Base-by-base conservation (phyloP, 2,329 filamentous ascomycete species). In the Neospermospora avenae region DNA sequence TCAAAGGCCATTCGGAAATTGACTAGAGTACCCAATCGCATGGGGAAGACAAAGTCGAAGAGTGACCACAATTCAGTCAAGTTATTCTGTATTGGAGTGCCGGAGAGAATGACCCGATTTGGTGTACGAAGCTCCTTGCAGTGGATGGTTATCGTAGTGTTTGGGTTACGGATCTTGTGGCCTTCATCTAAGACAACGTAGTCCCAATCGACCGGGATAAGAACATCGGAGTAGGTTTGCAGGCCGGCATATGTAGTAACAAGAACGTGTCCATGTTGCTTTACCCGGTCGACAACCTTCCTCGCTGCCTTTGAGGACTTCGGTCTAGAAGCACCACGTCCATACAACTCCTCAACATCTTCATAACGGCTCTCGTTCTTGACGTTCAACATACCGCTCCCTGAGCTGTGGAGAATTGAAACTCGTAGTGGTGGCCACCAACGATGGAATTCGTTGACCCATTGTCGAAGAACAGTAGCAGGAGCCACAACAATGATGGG, bases 371-470 rank as follows among this genome's bases (percentile, higher is more conserved):
- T 84, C 73, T 93, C 90, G 53, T 81, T 80, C 35, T 79, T 80
- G 24, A 96, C 79, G 65, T 96, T 92, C 56, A 97, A 78, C 93
- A 99, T 98, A 18, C 95, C 96, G 73, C 92, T 98, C 2, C 95
- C 95, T 4, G 95, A 97, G 0, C 91, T 91, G 72, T 99, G 95
- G 52, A 99, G 74, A 63, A 99, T 98, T 0, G 93, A 96, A 4
- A 99, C 95, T 44, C 96, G 85, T 34, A 99, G 79, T n/a, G 95
- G 88, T n/a, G 95, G 95, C 96, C 96, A 99, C 96, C 96, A 99
- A 13, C 88, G 86, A 75, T 99, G 96, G 68, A 99, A 98, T 71
- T 99, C 95, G 65, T 96, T 96, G 13, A 97, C 95, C 95, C 95
- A 99, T 73, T 99, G 95, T 63, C 91, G 89, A 77, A 99, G 87